phyloP scores from a whole-genome alignment of 2,329 filamentous ascomycete species.

The Aulographum hederae region DNA sequence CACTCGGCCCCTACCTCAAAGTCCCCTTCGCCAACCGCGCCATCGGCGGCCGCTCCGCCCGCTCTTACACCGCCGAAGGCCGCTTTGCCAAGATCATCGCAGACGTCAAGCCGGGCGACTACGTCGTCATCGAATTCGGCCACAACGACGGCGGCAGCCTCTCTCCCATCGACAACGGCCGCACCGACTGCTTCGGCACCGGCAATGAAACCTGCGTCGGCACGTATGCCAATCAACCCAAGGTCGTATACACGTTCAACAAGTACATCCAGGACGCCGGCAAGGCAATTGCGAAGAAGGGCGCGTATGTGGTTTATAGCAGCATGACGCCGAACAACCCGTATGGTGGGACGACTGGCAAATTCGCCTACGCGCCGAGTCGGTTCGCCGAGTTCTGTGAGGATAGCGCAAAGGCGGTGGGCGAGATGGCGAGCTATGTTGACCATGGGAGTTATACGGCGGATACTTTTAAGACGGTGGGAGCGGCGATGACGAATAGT shows the following conservation, averaged over 20 bases:
- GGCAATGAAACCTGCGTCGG: conserved; percentile 29
- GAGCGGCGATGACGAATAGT: too few species aligned
- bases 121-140: conserved; percentile 53
- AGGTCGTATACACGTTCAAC: conserved; percentile 42
- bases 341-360: conserved; percentile 40
- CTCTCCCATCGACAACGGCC: conserved; percentile 37
- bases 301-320: conserved; percentile 41
- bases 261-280: conserved; percentile 41
- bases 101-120: conserved; percentile 37
- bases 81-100: conserved; percentile 40
- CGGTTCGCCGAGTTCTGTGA: conserved; percentile 40
- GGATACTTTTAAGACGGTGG: conserved; percentile 32
- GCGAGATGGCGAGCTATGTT: conserved; percentile 32
- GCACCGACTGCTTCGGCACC: conserved; percentile 38
- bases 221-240: conserved; percentile 29
- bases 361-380: conserved; percentile 26
- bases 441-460: conserved; percentile 42
- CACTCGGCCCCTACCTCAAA: conserved; percentile 33
- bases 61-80: conserved; percentile 47
- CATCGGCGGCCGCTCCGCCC: conserved; percentile 45
- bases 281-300: conserved; percentile 33
- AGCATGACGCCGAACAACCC: conserved; percentile 44
- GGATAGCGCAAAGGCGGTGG: conserved; percentile 23
- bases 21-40: conserved; percentile 42
- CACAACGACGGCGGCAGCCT: conserved; percentile 52